These are phyloP conservation scores for Yarrowia divulgata DNA, from an alignment of 805 yeast species.

Conservation along the genomic window DNA sequence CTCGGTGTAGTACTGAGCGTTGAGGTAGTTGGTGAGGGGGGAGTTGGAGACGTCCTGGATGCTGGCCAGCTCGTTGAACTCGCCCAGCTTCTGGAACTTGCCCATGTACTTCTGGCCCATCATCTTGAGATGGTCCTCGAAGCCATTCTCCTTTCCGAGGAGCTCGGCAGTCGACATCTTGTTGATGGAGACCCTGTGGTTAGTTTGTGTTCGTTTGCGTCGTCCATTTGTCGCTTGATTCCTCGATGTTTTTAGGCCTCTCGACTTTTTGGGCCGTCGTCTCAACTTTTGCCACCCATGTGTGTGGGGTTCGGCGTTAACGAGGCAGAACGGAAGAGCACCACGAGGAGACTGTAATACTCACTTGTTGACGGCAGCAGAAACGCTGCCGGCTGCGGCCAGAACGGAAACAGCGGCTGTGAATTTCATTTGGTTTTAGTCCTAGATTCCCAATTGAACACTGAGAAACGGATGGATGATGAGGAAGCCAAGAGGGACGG, in stretches of 20 bases:
- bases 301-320: conserved; percentile 28
- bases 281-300: conserved; percentile 16
- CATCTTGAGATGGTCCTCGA: conserved; percentile 57
- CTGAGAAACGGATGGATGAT: conserved; percentile 38
- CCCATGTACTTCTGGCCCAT: conserved; percentile 69
- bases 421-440: conserved; percentile 43
- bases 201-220: not conserved
- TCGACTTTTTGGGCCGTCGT: conserved; percentile 3
- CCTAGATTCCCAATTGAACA: conserved; percentile 29
- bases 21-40: conserved; percentile 90
- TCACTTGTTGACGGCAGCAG: conserved; percentile 50
- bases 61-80: conserved; percentile 46
- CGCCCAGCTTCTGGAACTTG: conserved; percentile 51
- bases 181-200: conserved; percentile 62
- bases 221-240: not conserved
- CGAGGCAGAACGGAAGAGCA: not conserved
- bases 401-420: conserved; percentile 42
- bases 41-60: conserved; percentile 64
- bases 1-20: conserved; percentile 96
- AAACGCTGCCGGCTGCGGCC: conserved; percentile 41
- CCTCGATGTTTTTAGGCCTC: not conserved
- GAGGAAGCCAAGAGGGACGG: conserved; percentile 30
- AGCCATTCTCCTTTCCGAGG: conserved; percentile 55
- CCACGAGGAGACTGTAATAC: conserved; percentile 37
- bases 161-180: conserved; percentile 66